Evolutionary conservation across 176 grass and related monocot species (phyloP).

Genomic region (Oryza australiensis): DNA sequence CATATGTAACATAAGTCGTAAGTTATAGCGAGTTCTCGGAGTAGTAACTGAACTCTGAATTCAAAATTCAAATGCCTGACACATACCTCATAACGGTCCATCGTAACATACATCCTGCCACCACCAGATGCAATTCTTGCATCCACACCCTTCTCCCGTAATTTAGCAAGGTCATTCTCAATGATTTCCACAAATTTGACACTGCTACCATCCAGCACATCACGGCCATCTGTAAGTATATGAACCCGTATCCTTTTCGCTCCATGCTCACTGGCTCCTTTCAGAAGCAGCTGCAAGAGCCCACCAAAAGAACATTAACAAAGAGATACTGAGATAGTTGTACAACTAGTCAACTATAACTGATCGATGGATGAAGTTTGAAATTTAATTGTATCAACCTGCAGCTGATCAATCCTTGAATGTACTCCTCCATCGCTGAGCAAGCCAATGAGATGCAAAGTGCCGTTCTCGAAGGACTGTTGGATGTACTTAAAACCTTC

Average conservation of each 20-base stretch:
- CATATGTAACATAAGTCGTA: neutral
- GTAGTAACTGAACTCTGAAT: neutral
- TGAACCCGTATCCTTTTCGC: slow-evolving; percentile 86
- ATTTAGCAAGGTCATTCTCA: slow-evolving; percentile 63
- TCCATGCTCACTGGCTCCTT: slow-evolving; percentile 70
- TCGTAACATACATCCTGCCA: slow-evolving; percentile 94
- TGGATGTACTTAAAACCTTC: slow-evolving; percentile 89
- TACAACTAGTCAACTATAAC: neutral
- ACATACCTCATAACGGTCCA: slow-evolving; percentile 93
- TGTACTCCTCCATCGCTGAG: slow-evolving; percentile 93
- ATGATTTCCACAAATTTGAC: slow-evolving; percentile 82
- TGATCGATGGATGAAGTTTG: neutral
- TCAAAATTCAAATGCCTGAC: neutral
- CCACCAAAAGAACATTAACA: neutral
- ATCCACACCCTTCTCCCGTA: slow-evolving; percentile 73
- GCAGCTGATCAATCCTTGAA: slow-evolving; percentile 89
- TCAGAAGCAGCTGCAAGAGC: slow-evolving; percentile 68
- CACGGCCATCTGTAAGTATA: slow-evolving; percentile 84
- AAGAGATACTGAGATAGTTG: neutral
- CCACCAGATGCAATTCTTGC: slow-evolving; percentile 87
- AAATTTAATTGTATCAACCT: slow-evolving; percentile 34
- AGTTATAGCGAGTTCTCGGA: neutral
- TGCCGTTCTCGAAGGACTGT: slow-evolving; percentile 66
- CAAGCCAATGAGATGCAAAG: slow-evolving; percentile 89
- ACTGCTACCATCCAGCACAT: slow-evolving; percentile 88